Conservation (phyloP, 805 yeast species). For the Tetrapisispora iriomotensis region DNA sequence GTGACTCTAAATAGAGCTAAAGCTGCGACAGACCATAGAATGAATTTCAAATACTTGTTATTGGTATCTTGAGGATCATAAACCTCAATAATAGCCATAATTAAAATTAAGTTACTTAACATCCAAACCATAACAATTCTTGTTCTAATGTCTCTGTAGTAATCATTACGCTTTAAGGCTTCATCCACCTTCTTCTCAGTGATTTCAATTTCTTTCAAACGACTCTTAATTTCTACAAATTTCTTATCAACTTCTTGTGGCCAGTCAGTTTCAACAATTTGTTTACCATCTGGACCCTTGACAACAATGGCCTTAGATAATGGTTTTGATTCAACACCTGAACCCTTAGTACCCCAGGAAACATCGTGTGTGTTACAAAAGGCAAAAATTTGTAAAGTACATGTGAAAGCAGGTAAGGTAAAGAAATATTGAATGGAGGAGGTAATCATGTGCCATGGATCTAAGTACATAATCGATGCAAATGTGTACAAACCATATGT, state of each 20-base stretch:
- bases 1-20: conserved; percentile 71
- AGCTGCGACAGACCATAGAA: conserved; percentile 87
- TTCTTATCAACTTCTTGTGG: conserved; percentile 33
- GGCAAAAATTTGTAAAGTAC: conserved; percentile 90
- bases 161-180: conserved; percentile 50
- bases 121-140: conserved; percentile 95
- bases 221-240: conserved; percentile 29
- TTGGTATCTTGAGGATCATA: conserved; percentile 55
- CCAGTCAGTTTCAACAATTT: conserved; percentile 54
- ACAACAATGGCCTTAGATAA: conserved; percentile 75
- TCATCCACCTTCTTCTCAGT: conserved; percentile 23
- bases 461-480: conserved; percentile 77
- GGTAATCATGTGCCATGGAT: conserved; percentile 93
- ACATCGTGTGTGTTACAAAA: conserved; percentile 98
- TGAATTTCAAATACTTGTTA: conserved; percentile 71
- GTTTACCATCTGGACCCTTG: conserved; percentile 72
- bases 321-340: conserved; percentile 57
- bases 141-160: conserved; percentile 90
- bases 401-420: conserved; percentile 83
- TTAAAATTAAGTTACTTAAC: conserved; percentile 66
- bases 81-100: conserved; percentile 82
- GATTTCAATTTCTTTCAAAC: conserved; percentile 28
- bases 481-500: conserved; percentile 84
- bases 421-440: conserved; percentile 82
- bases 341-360: conserved; percentile 99